Conservation (phyloP, 352 stramenopile genomes). For the Pythium myriotylum region DNA sequence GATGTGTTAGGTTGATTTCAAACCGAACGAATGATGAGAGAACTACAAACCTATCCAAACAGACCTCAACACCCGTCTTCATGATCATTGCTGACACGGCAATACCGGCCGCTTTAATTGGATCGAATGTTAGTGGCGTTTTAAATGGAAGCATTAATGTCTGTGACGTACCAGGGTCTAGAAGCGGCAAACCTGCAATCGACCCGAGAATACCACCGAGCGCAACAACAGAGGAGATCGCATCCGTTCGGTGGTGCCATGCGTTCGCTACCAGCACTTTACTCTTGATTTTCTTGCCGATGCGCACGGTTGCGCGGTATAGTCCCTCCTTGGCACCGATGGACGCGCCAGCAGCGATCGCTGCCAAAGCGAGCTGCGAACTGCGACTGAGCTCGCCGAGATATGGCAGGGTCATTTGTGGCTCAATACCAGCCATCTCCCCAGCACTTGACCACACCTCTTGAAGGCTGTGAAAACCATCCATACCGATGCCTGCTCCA, state of each 20-base stretch:
- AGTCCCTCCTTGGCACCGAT: slow-evolving; percentile 95
- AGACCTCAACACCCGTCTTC: slow-evolving; percentile 85
- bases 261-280: slow-evolving; percentile 97
- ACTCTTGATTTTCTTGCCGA: slow-evolving; percentile 92
- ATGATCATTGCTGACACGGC: slow-evolving; percentile 89
- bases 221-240: slow-evolving; percentile 89
- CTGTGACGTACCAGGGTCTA: slow-evolving; percentile 61
- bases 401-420: slow-evolving; percentile 48
- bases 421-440: slow-evolving; percentile 20
- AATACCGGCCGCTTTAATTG: slow-evolving; percentile 66
- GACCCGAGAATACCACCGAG: slow-evolving; percentile 75
- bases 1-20: too few relatives aligned
- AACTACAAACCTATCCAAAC: slow-evolving; percentile 62
- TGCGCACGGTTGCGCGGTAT: slow-evolving; percentile 91
- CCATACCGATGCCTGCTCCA: slow-evolving; percentile 66
- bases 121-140: background rate
- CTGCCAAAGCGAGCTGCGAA: slow-evolving; percentile 70
- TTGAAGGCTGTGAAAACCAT: slow-evolving; percentile 76
- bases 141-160: background rate
- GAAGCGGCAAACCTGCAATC: slow-evolving; percentile 65
- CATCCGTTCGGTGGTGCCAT: slow-evolving; percentile 94
- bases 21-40: background rate
- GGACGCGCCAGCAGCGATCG: slow-evolving; percentile 84
- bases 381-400: slow-evolving; percentile 59
- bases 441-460: slow-evolving; percentile 53